Percentiles rank a stretch among this genome's conserved stretches.
phyloP scores from a whole-genome alignment of 305 asterid species.

The Fraxinus baroniana region DNA sequence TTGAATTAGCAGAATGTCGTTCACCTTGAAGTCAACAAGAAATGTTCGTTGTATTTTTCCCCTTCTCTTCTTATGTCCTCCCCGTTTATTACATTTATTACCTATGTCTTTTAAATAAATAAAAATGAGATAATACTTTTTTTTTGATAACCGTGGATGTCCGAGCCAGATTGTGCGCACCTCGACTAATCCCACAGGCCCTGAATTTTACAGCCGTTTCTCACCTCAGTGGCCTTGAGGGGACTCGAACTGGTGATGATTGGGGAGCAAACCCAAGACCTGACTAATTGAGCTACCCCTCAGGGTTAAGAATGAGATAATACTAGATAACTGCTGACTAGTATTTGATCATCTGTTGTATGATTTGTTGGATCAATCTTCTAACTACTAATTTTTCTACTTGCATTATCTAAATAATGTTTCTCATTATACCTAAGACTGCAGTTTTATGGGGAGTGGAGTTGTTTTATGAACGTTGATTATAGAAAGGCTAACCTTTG shows the following conservation, averaged over 20 bases:
- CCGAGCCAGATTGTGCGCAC: too few relatives aligned
- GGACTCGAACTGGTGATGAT: too few relatives aligned
- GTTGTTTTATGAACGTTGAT: background rate
- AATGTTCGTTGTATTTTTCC: background rate
- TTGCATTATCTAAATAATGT: background rate
- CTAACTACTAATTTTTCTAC: background rate
- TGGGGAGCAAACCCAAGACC: too few relatives aligned
- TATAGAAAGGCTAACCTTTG: background rate
- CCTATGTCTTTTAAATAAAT: background rate
- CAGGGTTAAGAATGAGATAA: background rate
- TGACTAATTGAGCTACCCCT: too few relatives aligned
- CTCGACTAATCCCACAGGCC: too few relatives aligned
- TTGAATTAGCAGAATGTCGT: background rate
- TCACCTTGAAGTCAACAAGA: background rate
- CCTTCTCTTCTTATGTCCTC: background rate
- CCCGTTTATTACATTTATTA: background rate
- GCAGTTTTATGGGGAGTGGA: background rate
- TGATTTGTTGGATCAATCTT: background rate
- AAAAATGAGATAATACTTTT: background rate
- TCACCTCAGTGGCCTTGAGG: too few relatives aligned
- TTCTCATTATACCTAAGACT: background rate
- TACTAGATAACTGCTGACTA: background rate
- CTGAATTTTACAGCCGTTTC: too few relatives aligned
- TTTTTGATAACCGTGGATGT: too few relatives aligned
- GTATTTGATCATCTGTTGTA: background rate